Base-by-base conservation (phyloP, 148 eudicot species). In the Silene conica region DNA sequence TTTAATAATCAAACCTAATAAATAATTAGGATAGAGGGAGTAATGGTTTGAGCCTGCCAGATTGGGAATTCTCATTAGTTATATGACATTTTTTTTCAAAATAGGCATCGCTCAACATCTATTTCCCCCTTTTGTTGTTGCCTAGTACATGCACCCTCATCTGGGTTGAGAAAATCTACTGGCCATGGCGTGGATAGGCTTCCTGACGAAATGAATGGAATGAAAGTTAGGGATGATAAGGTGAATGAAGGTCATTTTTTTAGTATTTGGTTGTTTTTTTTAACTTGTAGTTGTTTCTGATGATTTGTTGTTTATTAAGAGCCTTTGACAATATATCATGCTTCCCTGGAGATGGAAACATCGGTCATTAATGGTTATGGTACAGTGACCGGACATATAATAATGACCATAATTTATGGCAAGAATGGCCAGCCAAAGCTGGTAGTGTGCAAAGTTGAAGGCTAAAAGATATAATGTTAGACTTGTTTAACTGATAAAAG, bases 361-460 rank as follows among this genome's bases (percentile, higher is more conserved):
- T 63, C 87, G 20, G 79, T 92, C 54, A 88, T 89, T 54, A 89
- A 86, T 80, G 97, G 93, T 64, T 86, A 87, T 85, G 97, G 90
- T 23, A 87, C 97, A 0, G 97, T 87, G 77, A 80, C 94, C 8
- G 97, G 97, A 66, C 97, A 91, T 72, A 89, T 91, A 63, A 91
- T 91, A 34, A 88, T 85, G 72, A 91, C 97, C 48, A 88, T 87
- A 11, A 89, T 87, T 71, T 94, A 92, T 14, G 90, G 97, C 54
- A 77, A 76, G 76, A 87, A 87, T 78, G 97, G 93, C n/a, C 92
- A 91, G 80, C 93, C 97, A 19, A 91, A 89, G 76, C 93, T 87
- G 93, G 97, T 91, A 82, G 2, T 63, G 14, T 54, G 15, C 22
- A 15, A 52, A 62, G 56, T 65, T 58, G 10, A 57, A 20, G 80